phyloP scores from a whole-genome alignment of 2,329 filamentous ascomycete genomes.

The Sporothrix brunneoviolacea region DNA sequence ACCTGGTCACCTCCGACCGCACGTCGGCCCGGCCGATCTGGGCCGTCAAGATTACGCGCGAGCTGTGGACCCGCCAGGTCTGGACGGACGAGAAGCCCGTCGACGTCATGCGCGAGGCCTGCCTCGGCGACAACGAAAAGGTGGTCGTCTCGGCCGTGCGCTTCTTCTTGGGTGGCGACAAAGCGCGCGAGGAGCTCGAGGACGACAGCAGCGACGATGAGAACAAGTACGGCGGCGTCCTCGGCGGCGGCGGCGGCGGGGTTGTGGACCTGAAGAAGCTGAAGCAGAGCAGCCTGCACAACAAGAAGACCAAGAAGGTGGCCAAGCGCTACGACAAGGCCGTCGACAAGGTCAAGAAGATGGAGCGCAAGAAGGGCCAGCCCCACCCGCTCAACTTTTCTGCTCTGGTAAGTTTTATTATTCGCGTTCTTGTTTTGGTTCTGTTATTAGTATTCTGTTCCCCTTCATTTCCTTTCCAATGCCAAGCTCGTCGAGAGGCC shows the following conservation, averaged over 20 bases:
- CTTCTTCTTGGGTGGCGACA: conserved; percentile 94
- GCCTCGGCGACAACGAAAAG: conserved; percentile 85
- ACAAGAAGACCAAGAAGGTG: conserved; percentile 93
- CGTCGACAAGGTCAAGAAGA: conserved; percentile 70
- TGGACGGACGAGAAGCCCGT: conserved; percentile 90
- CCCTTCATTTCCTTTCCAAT: not conserved
- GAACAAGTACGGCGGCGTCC: conserved; percentile 24
- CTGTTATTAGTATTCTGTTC: not conserved
- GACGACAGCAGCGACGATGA: conserved; percentile 85
- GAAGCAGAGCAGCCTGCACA: conserved; percentile 80
- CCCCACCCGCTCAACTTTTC: conserved; percentile 93
- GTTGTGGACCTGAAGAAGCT: conserved; percentile 68
- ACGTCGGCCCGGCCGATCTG: conserved; percentile 82
- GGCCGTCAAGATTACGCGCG: conserved; percentile 91
- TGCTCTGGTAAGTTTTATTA: conserved; percentile 51
- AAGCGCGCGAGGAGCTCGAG: conserved; percentile 87
- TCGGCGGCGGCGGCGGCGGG: conserved; percentile 24
- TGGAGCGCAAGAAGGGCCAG: conserved; percentile 80
- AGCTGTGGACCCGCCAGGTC: conserved; percentile 93
- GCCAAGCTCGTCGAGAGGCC: too few relatives aligned
- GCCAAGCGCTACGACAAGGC: conserved; percentile 73
- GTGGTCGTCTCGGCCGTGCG: conserved; percentile 79
- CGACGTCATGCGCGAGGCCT: conserved; percentile 96
- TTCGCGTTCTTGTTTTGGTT: not conserved
- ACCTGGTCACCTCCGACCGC: conserved; percentile 79